Conservation (phyloP, 371 early-diverging fungal genomes). For the Mortierella sp. region DNA sequence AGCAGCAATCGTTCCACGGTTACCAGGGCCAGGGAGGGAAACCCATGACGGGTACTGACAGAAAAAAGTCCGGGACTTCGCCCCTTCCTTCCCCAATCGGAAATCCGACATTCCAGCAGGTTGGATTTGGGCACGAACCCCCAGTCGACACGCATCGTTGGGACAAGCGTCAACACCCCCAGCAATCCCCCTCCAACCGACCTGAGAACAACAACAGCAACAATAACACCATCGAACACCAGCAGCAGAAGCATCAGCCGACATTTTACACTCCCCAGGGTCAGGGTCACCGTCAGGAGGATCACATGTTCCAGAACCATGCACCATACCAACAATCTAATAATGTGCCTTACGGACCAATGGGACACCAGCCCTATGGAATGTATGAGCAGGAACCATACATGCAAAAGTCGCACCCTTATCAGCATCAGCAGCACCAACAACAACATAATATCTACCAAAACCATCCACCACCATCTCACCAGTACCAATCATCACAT, state of each 20-base stretch:
- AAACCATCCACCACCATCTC: conserved; percentile 4
- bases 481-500: background rate
- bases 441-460: conserved; percentile 19
- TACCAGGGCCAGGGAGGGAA: conserved; percentile 25
- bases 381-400: conserved; percentile 20
- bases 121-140: conserved; percentile 26
- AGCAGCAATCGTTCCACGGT: conserved; percentile 20
- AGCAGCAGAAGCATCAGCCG: conserved; percentile 26
- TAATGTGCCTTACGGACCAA: conserved; percentile 22
- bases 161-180: conserved; percentile 50
- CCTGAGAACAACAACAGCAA: conserved; percentile 1
- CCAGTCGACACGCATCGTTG: conserved; percentile 41
- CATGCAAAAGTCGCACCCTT: conserved; percentile 8
- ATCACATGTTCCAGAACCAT: conserved; percentile 22
- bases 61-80: conserved; percentile 27
- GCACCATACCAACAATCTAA: conserved; percentile 36
- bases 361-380: conserved; percentile 18
- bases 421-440: conserved; percentile 6
- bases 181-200: conserved; percentile 16
- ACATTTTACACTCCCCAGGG: conserved; percentile 17
- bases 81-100: conserved; percentile 45
- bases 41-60: background rate
- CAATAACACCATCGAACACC: conserved; percentile 20
- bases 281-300: conserved; percentile 19
- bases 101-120: conserved; percentile 39